Base-by-base conservation (phyloP, 73 alveolate species). In the Stentor roeselii region DNA sequence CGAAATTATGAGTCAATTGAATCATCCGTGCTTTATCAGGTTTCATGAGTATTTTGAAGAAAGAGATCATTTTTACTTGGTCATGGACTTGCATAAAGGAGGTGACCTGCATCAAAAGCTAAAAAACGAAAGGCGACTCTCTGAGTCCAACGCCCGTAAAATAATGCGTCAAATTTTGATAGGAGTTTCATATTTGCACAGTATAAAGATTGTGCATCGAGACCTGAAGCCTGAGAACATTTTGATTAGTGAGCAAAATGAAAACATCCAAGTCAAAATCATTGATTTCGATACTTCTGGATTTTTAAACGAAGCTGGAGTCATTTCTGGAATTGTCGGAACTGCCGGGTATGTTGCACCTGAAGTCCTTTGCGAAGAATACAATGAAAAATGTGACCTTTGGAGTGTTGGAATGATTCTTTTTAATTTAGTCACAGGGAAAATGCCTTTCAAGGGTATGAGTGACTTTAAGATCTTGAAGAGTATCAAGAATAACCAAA, bases 41-140 rank as follows among this genome's bases (percentile, higher is more conserved):
- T n/a, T 67, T 21, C 80, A 67, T 34, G 37, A 67, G 37, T 21
- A 27, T 67, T 67, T 1, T 67, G 80, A 67, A 67, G 80, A 32
- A 27, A n/a, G 37, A 67, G 37, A 67, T 34, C 80, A 67, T 2
- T 21, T 67, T 21, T 67, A 30, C 37, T 34, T 67, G 34, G 80
- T 67, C 37, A 21, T 67, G 37, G 80, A 67, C 37, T 67, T 27
- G 21, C n/a, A 21, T n/a, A 27, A 34, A 34, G 80, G 80, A 30
- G 80, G 80, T 21, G 37, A 32, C 34, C 11, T 67, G 80, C 80
- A 27, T 0, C 41, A 67, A 21, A 67, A 32, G 41, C 80, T 67
- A n/a, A 21, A 11, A 67, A 67, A 34, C 41, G 27, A 27, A 21
- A 32, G 80, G 2, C 37, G 27, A 11, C 37, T 67, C 1, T 27